Percentiles rank a stretch among this genome's conserved stretches.
These are phyloP conservation scores for Serendipita sp. DNA, from an alignment of 768 basidiomycete genomes.

Conservation along the genomic window DNA sequence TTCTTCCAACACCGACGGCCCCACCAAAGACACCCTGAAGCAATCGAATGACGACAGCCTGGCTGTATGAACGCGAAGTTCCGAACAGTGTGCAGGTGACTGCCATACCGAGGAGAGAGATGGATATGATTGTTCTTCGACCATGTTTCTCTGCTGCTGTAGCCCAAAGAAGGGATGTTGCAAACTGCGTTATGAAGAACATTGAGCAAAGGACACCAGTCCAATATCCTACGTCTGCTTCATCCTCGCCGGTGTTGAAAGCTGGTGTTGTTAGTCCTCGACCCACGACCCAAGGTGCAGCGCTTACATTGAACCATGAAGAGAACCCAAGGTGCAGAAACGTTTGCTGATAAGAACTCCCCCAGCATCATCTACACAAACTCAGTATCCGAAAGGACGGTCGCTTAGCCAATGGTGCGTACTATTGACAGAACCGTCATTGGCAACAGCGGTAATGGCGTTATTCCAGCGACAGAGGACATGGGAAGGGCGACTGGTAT, in stretches of 20 bases:
- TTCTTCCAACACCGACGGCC: constrained; percentile 86
- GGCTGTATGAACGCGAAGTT: constrained; percentile 52
- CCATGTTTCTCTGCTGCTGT: constrained; percentile 91
- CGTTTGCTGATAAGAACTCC: constrained; percentile 87
- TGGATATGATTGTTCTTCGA: constrained; percentile 62
- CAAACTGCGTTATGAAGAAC: constrained; percentile 90
- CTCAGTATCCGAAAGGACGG: neutral
- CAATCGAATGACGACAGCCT: constrained; percentile 75
- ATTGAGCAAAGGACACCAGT: constrained; percentile 75
- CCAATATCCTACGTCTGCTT: constrained; percentile 78
- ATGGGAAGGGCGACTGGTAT: constrained; percentile 24
- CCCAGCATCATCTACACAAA: constrained; percentile 67
- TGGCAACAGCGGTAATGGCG: constrained; percentile 69
- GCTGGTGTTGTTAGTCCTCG: neutral
- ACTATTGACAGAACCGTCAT: constrained; percentile 91
- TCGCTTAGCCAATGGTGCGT: constrained; percentile 17
- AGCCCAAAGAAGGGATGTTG: constrained; percentile 90
- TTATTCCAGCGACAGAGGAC: constrained; percentile 26
- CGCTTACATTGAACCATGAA: constrained; percentile 80
- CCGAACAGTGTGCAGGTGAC: constrained; percentile 64
- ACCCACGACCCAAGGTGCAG: neutral
- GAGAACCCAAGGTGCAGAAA: constrained; percentile 77
- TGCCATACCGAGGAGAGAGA: constrained; percentile 75
- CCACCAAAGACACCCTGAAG: constrained; percentile 87
- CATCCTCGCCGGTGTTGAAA: constrained; percentile 25